A percentile compares a stretch with the other conserved stretches of the same genome.
phyloP scores from a whole-genome alignment of 805 yeast genomes.

The Hanseniaspora taiwanica region DNA sequence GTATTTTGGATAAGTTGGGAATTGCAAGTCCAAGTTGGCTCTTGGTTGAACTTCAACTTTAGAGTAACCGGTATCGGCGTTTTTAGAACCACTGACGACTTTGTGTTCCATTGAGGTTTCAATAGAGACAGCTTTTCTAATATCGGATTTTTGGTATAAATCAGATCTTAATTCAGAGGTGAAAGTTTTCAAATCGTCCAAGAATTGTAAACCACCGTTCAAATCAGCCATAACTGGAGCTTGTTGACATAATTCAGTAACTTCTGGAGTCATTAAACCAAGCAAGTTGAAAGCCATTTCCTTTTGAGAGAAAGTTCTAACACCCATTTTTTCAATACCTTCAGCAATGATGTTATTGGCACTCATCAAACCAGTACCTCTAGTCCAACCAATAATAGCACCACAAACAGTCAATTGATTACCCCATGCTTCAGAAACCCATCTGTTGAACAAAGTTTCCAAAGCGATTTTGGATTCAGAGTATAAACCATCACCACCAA shows the following conservation, averaged over 20 bases:
- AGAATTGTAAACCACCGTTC: constrained; percentile 95
- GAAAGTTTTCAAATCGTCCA: constrained; percentile 82
- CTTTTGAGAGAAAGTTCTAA: constrained; percentile 94
- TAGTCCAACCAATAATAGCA: constrained; percentile 99
- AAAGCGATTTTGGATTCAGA: constrained; percentile 93
- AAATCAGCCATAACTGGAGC: constrained; percentile 95
- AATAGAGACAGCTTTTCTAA: constrained; percentile 88
- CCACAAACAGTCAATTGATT: constrained; percentile 92
- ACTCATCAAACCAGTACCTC: constrained; percentile 99
- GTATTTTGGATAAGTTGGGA: constrained; percentile 78
- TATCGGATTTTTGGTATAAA: constrained; percentile 66
- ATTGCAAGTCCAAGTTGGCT: constrained; percentile 85
- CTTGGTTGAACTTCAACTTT: constrained; percentile 77
- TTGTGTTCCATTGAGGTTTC: constrained; percentile 79
- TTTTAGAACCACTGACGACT: constrained; percentile 66
- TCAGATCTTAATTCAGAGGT: constrained; percentile 67
- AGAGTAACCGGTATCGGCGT: constrained; percentile 74
- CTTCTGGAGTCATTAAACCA: constrained; percentile 82
- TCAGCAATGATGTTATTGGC: constrained; percentile 96
- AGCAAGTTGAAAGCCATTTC: constrained; percentile 98
- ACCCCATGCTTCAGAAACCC: constrained; percentile 97
- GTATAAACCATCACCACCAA: constrained; percentile 96
- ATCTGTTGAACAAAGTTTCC: constrained; percentile 95
- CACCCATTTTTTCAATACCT: constrained; percentile 91
- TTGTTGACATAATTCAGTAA: constrained; percentile 78